Evolutionary conservation across 1,284 basidiomycete species (phyloP).

Genomic region (Tausonia pullulans): DNA sequence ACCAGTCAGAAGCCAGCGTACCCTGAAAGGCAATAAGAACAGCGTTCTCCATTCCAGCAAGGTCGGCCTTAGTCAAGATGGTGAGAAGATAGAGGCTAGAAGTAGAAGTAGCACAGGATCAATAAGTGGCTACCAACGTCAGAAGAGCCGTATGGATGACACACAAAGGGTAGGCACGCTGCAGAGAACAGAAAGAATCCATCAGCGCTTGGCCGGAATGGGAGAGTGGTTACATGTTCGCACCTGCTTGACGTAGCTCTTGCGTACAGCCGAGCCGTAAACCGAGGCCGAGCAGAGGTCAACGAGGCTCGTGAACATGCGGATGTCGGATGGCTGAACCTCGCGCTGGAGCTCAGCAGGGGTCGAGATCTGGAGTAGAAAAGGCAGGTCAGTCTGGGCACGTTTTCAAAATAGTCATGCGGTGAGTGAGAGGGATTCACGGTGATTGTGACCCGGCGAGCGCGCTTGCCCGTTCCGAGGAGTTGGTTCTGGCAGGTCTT

Average conservation of each 20-base stretch:
- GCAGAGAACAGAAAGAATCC: too few species aligned
- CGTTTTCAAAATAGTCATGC: neutral
- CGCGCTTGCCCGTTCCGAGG: slow-evolving; percentile 29
- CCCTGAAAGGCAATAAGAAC: slow-evolving; percentile 11
- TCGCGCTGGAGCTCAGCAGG: slow-evolving; percentile 29
- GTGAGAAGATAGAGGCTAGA: slow-evolving; percentile 14
- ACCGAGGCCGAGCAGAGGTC: slow-evolving; percentile 27
- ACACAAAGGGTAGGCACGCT: too few species aligned
- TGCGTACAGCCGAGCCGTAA: neutral
- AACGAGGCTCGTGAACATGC: slow-evolving; percentile 28
- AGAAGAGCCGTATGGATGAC: too few species aligned
- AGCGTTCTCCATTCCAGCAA: slow-evolving; percentile 9
- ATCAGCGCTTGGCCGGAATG: too few species aligned
- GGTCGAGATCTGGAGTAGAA: slow-evolving; percentile 18
- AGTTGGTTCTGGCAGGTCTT: slow-evolving; percentile 30
- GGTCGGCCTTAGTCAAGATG: slow-evolving; percentile 12
- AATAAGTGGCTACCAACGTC: too few species aligned
- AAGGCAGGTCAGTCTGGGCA: neutral
- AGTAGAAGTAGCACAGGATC: too few species aligned
- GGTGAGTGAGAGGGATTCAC: neutral
- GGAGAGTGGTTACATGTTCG: too few species aligned
- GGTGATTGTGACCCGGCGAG: slow-evolving; percentile 32
- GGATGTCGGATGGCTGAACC: slow-evolving; percentile 28
- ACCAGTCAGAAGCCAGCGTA: neutral
- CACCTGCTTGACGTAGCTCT: slow-evolving; percentile 12